These are phyloP conservation scores for Komagataea norvegica DNA, from an alignment of 1,139 yeast species.

Conservation along the genomic window DNA sequence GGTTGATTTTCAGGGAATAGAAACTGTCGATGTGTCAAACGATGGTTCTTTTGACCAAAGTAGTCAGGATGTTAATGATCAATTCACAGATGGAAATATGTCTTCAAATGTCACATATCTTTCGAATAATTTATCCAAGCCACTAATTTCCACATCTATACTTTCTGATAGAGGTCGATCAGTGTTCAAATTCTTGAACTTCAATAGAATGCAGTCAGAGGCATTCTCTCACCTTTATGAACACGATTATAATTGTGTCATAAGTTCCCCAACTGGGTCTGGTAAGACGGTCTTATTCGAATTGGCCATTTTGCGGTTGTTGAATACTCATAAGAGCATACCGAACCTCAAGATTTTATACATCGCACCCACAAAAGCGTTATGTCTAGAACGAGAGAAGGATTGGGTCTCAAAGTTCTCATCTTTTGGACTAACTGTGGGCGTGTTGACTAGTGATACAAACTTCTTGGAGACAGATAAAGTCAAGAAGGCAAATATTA, in stretches of 20 bases:
- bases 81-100: slow-evolving; percentile 1
- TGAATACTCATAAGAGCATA: slow-evolving; percentile 22
- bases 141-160: slow-evolving; percentile 12
- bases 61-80: slow-evolving; percentile 5
- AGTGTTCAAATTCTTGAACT: slow-evolving; percentile 35
- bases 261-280: slow-evolving; percentile 54
- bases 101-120: slow-evolving; percentile 12
- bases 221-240: slow-evolving; percentile 37
- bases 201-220: slow-evolving; percentile 48
- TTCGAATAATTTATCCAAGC: background rate
- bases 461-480: slow-evolving; percentile 36
- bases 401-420: slow-evolving; percentile 42
- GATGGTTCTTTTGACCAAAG: slow-evolving; percentile 3
- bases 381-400: slow-evolving; percentile 41
- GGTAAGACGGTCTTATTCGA: slow-evolving; percentile 55
- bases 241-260: slow-evolving; percentile 38
- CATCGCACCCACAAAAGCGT: slow-evolving; percentile 52
- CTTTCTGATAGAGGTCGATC: slow-evolving; percentile 30
- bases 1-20: slow-evolving; percentile 8
- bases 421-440: slow-evolving; percentile 35
- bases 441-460: slow-evolving; percentile 48
- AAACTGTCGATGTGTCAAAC: slow-evolving; percentile 6
- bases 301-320: slow-evolving; percentile 41
- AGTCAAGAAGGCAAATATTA: slow-evolving; percentile 40
- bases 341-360: slow-evolving; percentile 38